Evolutionary conservation across 208 protist species (phyloP), one percentile per base, ranked within the genome.

Genomic region (Leishmania tarentolae): DNA sequence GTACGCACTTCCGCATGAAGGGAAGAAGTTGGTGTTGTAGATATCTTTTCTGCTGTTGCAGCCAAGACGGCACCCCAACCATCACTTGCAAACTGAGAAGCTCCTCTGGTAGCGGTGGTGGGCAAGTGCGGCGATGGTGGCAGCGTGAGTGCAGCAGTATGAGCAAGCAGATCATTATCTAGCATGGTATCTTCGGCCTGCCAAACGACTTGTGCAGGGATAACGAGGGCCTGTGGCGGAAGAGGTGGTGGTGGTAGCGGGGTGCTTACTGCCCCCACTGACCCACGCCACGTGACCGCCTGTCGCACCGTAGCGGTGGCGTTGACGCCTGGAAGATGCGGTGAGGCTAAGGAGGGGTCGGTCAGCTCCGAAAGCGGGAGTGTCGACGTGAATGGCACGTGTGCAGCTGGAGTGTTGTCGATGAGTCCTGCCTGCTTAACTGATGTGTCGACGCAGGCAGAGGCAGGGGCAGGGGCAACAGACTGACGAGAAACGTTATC

Each of bases 181-280:
- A 31, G 2, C 24, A 35, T 3, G 11, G n/a, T 28, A 53, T 52
- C 42, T 40, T 37, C 40, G 13, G 69, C 69, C 69, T 50, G 42
- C 69, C 69, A 73, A 73, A 73, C 42, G 24, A 73, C 69, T 53
- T 53, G 69, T 28, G 69, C 69, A 46, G 42, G 42, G 17, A 28
- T 73, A 44, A 73, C 69, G 44, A 52, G 28, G 44, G 28, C 24
- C 44, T 53, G 21, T 13, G 44, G 68, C 42, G 42, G 44, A 19
- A 44, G 69, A 9, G 66, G 31, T 31, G n/a, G n/a, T 40, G 8
- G 69, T 35, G 69, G n/a, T 40, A 42, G 19, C 37, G 66, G 44
- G 37, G 40, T 46, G 66, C 19, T 46, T 46, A 6, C n/a, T 46
- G 40, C 69, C 21, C 6, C 44, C 69, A 44, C 24, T 28, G 31